Conservation (phyloP, 78 protist genomes). For the Mastigamoeba balamuthi region DNA sequence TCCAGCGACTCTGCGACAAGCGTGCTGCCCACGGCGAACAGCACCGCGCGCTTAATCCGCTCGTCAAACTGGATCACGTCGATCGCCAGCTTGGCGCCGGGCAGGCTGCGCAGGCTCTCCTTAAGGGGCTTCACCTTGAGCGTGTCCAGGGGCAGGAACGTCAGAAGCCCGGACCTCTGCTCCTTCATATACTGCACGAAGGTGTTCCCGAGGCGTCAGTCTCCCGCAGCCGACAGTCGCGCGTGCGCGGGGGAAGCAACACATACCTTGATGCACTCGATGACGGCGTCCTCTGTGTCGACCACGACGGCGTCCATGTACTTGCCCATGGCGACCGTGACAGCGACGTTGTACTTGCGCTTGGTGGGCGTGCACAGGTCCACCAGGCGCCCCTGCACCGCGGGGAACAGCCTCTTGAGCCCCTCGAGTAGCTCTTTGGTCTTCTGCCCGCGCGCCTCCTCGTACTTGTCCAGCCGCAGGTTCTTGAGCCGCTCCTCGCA, state of each 20-base stretch:
- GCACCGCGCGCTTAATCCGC: constrained; percentile 53
- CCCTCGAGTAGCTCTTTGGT: constrained; percentile 19
- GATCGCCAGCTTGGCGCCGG: constrained; percentile 13
- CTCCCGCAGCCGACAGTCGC: neutral
- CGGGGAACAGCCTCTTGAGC: constrained; percentile 55
- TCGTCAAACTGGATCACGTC: constrained; percentile 46
- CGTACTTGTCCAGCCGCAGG: neutral
- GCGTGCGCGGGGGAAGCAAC: neutral
- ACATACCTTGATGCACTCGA: constrained; percentile 53
- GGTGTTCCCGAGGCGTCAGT: neutral
- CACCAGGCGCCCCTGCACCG: constrained; percentile 72
- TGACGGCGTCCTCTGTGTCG: constrained; percentile 66
- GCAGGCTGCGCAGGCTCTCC: constrained; percentile 48
- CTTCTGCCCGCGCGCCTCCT: constrained; percentile 5
- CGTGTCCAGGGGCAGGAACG: constrained; percentile 83
- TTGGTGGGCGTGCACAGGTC: constrained; percentile 69
- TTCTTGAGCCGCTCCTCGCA: neutral
- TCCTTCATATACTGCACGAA: constrained; percentile 57
- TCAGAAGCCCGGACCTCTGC: constrained; percentile 52
- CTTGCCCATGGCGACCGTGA: constrained; percentile 80
- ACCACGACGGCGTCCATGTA: constrained; percentile 87
- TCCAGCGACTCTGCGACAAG: constrained; percentile 69
- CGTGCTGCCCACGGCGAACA: constrained; percentile 79
- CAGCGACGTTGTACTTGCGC: constrained; percentile 64
- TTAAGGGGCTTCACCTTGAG: constrained; percentile 22